Evolutionary conservation across 2,329 filamentous ascomycete genomes (phyloP).

Genomic region (Erysiphe neolycopersici): DNA sequence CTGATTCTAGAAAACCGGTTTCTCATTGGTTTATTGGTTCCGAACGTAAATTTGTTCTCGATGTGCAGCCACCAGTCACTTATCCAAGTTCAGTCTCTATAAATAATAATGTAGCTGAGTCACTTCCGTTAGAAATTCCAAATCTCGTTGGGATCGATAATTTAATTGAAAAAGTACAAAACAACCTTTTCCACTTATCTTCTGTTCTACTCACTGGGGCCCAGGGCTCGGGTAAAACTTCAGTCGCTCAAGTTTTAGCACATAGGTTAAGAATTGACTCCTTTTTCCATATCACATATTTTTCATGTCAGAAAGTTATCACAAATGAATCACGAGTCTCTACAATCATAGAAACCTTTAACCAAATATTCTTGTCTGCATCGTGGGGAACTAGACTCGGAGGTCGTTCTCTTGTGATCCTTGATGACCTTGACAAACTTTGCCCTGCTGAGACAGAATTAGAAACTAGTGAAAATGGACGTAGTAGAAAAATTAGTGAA

Average conservation of each 20-base stretch:
- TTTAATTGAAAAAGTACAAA: slow-evolving; percentile 43
- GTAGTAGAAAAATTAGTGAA: slow-evolving; percentile 80
- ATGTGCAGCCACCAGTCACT: slow-evolving; percentile 49
- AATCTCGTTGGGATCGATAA: slow-evolving; percentile 61
- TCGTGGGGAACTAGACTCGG: slow-evolving; percentile 77
- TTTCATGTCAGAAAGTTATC: slow-evolving; percentile 62
- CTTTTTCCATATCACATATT: slow-evolving; percentile 63
- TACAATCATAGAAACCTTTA: slow-evolving; percentile 71
- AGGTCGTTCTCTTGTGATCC: slow-evolving; percentile 56
- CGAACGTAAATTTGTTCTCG: slow-evolving; percentile 45
- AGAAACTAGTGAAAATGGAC: slow-evolving; percentile 77
- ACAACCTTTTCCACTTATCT: slow-evolving; percentile 58
- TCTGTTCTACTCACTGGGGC: slow-evolving; percentile 76
- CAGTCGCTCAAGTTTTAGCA: slow-evolving; percentile 49
- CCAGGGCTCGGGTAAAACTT: slow-evolving; percentile 73
- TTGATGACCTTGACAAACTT: slow-evolving; percentile 81
- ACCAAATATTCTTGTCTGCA: slow-evolving; percentile 61
- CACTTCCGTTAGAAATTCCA: slow-evolving; percentile 25
- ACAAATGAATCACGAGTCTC: slow-evolving; percentile 78
- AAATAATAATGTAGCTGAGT: slow-evolving; percentile 22
- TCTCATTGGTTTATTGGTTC: slow-evolving; percentile 50
- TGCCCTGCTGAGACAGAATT: slow-evolving; percentile 87
- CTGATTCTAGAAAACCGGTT: slow-evolving; percentile 21
- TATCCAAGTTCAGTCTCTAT: slow-evolving; percentile 29
- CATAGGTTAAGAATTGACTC: slow-evolving; percentile 43